Evolutionary conservation across 495 filamentous ascomycete genomes (phyloP).

Genomic region (Aspergillus coremiiformis): DNA sequence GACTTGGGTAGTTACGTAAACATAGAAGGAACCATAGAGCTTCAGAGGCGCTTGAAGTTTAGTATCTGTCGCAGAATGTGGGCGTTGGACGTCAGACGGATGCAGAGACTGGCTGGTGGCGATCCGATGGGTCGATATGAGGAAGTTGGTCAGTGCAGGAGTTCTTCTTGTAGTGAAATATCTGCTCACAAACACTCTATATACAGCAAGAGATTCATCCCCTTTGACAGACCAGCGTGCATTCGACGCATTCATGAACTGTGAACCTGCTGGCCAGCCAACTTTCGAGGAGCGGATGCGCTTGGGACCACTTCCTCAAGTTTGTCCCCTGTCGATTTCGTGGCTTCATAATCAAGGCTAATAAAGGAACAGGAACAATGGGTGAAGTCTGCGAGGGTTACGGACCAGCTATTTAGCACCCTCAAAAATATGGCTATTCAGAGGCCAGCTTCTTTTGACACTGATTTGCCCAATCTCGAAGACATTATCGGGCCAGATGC

Average conservation of each 20-base stretch:
- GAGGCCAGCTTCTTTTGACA: constrained; percentile 24
- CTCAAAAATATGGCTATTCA: constrained; percentile 28
- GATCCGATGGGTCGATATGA: constrained; percentile 29
- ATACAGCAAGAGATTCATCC: constrained; percentile 26
- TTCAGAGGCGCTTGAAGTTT: constrained; percentile 28
- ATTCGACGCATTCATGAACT: constrained; percentile 40
- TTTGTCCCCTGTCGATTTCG: neutral
- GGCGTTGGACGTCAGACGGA: constrained; percentile 34
- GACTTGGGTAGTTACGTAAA: constrained; percentile 35
- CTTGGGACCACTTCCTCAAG: constrained; percentile 33
- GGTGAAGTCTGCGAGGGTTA: constrained; percentile 30
- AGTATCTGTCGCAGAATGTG: constrained; percentile 39
- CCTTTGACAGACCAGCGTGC: constrained; percentile 26
- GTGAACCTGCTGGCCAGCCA: constrained; percentile 31
- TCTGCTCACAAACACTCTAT: constrained; percentile 2
- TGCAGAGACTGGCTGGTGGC: constrained; percentile 36
- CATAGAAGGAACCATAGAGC: constrained; percentile 34
- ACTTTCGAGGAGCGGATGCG: constrained; percentile 38
- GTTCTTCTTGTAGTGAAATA: neutral
- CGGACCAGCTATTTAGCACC: constrained; percentile 30
- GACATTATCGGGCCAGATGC: constrained; percentile 17
- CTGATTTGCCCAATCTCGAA: constrained; percentile 25
- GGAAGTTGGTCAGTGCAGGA: constrained; percentile 28
- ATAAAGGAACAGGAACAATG: constrained; percentile 28
- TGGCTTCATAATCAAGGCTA: neutral